Base-by-base conservation (phyloP, 2,329 filamentous ascomycete species). In the Cladosporium oxysporum region DNA sequence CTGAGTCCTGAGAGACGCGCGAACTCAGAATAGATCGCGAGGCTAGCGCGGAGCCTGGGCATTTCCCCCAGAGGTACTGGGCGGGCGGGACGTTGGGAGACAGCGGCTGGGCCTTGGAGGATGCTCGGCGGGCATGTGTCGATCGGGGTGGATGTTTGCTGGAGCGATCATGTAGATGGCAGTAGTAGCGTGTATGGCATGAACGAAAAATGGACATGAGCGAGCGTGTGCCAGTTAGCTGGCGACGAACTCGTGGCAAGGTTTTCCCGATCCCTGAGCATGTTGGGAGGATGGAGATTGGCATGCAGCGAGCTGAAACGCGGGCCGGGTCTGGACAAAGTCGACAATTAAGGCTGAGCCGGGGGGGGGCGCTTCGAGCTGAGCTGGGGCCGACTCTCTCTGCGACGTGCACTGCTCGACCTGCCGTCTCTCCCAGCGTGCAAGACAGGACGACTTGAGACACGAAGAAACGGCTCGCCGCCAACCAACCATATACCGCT, bases 391-490 rank as follows among this genome's bases (percentile, higher is more conserved):
- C n/a, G 28, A 33, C 26, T 29, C 50, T 58, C 57, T 59, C 11
- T 21, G 57, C 33, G 33, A 35, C 21, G 57, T 23, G 33, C 57
- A 35, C 57, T 44, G 23, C 57, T 37, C 33, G 29, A 7, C 50
- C 50, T 8, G 50, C 28, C 31, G 50, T 53, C 50, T 44, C 37
- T 53, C 26, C 50, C 52, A 33, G 52, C 52, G 29, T 16, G 26
- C 28, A 21, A 31, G 52, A 55, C 28, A 55, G 52, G 52, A 33
- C 52, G 8, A 33, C 52, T 5, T 29, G 58, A 61, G 58, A 61
- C 58, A 61, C 29, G 58, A 44, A 61, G 58, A 61, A 61, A 61
- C 58, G 58, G 58, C 44, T 12, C 8, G 3, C 58, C 58, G 41
- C 29, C 18, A 26, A 63, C 5, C n/a, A 11, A 63, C 5, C n/a